Evolutionary conservation across 257 asterid species (phyloP), one percentile per base, ranked within the genome.

Genomic region (Solanum arcanum): DNA sequence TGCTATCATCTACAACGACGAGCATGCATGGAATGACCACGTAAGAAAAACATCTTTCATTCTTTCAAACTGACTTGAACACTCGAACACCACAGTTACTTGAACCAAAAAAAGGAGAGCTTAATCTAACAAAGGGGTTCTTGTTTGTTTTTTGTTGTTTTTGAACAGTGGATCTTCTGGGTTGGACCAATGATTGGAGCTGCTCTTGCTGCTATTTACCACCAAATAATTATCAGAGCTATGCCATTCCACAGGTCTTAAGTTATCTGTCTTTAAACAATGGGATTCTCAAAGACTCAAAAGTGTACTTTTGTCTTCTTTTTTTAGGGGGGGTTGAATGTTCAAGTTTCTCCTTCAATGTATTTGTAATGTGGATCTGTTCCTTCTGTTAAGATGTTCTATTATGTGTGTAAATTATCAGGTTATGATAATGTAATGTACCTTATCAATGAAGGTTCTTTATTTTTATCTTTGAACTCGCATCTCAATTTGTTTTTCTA

Each of bases 171-270:
- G 95, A 87, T 93, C 85, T 93, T 92, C 89, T 93, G 95, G 95
- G 95, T 93, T 73, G 95, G 95, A 77, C 95, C 95, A 35, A 91
- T 93, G 88, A 88, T 93, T 14, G 95, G 95, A 90, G 95, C 95
- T 83, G 84, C 84, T 3, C 93, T 93, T 70, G 95, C 95, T 21
- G 94, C 95, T n/a, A 72, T 88, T 14, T 93, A 93, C 88, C 95
- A 93, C 90, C 92, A 89, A 75, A 91, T 93, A 29, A 93, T 93
- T 33, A 92, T 93, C 92, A 89, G 95, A 88, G 95, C 95, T 81
- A 93, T 93, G 86, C 95, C 94, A 25, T 93, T 93, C 94, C 92
- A 87, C 90, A 86, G 89, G 84, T 31, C 88, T 86, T 90, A 70
- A 39, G 86, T 69, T 86, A 74, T 27, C 77, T 47, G 56, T 47